Evolutionary conservation across 345 rosid genomes (phyloP).

Genomic region (Citrus maxima): DNA sequence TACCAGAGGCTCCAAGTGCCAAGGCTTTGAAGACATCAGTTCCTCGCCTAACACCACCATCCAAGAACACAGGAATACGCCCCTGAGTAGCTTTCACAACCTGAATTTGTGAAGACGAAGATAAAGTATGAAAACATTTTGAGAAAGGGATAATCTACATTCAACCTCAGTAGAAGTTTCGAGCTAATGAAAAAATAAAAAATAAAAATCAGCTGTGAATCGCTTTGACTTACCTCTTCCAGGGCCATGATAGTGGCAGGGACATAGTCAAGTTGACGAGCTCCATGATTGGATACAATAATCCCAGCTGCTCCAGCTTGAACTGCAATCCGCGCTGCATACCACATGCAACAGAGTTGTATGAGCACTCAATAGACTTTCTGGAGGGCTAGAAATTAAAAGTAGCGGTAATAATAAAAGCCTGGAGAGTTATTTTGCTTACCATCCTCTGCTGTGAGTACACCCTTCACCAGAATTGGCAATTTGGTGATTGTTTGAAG

Average conservation of each 20-base stretch:
- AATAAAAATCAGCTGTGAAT: background rate
- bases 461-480: constrained; percentile 92
- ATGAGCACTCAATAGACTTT: background rate
- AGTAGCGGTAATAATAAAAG: background rate
- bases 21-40: constrained; percentile 94
- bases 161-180: background rate
- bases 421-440: constrained; percentile 5
- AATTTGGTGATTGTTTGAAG: constrained; percentile 75
- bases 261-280: constrained; percentile 87
- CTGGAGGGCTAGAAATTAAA: background rate
- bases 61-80: constrained; percentile 78
- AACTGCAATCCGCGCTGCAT: constrained; percentile 66
- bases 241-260: constrained; percentile 80
- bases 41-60: constrained; percentile 95
- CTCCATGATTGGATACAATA: constrained; percentile 91
- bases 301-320: constrained; percentile 88
- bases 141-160: background rate
- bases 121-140: background rate
- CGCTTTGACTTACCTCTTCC: constrained; percentile 57
- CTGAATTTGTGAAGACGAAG: constrained; percentile 24
- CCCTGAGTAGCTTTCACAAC: constrained; percentile 90
- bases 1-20: constrained; percentile 90
- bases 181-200: background rate
- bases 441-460: constrained; percentile 86
- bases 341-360: background rate